These are phyloP conservation scores for Microbotryomycetes sp. DNA, from an alignment of 1,284 basidiomycete genomes.

Conservation along the genomic window DNA sequence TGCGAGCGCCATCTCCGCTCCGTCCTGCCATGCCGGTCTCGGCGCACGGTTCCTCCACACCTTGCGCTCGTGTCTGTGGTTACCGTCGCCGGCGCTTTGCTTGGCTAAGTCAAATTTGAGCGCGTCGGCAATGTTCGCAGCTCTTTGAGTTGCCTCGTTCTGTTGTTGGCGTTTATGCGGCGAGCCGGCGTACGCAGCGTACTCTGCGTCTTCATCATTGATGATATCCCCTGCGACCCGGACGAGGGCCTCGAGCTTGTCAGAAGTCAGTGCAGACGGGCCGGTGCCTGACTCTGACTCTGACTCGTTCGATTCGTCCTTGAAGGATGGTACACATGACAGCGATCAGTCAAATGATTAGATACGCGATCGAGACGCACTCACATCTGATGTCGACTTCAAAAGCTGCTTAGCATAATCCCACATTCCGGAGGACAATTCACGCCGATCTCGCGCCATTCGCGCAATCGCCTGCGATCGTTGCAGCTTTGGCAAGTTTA, in stretches of 20 bases:
- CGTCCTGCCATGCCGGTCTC: background rate
- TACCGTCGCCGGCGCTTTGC: background rate
- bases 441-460: too few species aligned
- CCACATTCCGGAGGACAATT: too few species aligned
- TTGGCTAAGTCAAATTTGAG: background rate
- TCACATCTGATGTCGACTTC: too few species aligned
- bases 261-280: constrained; percentile 33
- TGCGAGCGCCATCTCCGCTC: background rate
- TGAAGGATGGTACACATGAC: too few species aligned
- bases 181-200: background rate
- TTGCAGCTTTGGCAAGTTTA: too few species aligned
- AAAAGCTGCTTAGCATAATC: too few species aligned
- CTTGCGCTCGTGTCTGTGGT: background rate
- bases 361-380: too few species aligned
- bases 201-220: background rate
- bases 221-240: background rate
- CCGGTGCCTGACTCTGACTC: too few species aligned
- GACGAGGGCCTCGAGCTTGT: background rate
- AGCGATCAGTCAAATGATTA: too few species aligned
- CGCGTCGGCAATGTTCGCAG: background rate
- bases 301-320: too few species aligned
- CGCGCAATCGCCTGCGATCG: too few species aligned
- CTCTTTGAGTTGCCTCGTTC: background rate
- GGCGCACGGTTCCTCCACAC: background rate
- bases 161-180: background rate